Percentiles rank a stretch among this genome's conserved stretches.
Evolutionary conservation across 306 rosid species (phyloP).

Genomic region (Lagenaria siceraria): DNA sequence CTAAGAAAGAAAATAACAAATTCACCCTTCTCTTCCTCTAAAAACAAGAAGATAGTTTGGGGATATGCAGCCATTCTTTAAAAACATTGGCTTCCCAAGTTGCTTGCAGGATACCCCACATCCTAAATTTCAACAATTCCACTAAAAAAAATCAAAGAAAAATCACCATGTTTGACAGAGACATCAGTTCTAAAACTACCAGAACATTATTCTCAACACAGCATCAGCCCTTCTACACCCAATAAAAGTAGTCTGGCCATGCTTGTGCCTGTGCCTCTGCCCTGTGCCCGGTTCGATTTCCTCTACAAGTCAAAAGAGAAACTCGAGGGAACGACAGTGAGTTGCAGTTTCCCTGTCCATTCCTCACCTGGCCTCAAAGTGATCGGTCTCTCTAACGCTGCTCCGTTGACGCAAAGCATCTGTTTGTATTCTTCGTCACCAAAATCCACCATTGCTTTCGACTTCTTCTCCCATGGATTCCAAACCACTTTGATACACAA

Average conservation of each 20-base stretch:
- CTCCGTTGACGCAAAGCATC: conserved; percentile 88
- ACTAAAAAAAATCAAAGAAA: background rate
- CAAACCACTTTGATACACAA: conserved; percentile 45
- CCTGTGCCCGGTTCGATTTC: background rate
- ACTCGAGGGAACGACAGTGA: conserved; percentile 69
- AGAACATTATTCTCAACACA: background rate
- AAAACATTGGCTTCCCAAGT: conserved; percentile 3
- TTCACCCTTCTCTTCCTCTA: background rate
- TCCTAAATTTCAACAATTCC: conserved; percentile 1
- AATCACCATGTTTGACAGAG: background rate
- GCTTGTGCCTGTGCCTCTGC: background rate
- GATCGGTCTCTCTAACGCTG: conserved; percentile 65
- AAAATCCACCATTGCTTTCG: conserved; percentile 65
- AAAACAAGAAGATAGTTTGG: conserved; percentile 6
- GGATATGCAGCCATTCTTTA: conserved; percentile 11
- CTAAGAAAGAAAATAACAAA: background rate
- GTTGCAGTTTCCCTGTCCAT: conserved; percentile 80
- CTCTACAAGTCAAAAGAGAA: conserved; percentile 56
- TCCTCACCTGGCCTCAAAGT: conserved; percentile 87
- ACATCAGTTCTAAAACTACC: background rate
- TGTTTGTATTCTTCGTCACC: conserved; percentile 90
- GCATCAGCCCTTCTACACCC: conserved; percentile 2
- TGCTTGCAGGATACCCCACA: background rate
- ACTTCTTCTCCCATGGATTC: conserved; percentile 98
- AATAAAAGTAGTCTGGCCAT: background rate